Percentiles rank a stretch among this genome's conserved stretches.
phyloP scores from a whole-genome alignment of 192 early-diverging fungal species.

The Funneliformis mosseae region DNA sequence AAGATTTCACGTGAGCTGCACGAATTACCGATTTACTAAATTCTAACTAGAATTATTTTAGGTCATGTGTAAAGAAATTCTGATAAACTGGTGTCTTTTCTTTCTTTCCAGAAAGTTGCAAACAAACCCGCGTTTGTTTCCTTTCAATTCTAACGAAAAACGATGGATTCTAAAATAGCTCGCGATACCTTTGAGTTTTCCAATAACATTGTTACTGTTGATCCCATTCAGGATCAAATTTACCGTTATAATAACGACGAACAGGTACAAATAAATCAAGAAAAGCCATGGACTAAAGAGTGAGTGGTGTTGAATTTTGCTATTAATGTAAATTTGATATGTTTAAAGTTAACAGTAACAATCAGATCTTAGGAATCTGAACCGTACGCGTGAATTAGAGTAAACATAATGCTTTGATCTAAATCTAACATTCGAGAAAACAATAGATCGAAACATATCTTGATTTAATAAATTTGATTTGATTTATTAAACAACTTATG shows the following conservation, averaged over 20 bases:
- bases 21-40: too few species aligned
- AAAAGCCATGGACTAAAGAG: slow-evolving; percentile 86
- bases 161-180: slow-evolving; percentile 54
- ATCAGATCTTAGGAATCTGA: not conserved
- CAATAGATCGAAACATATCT: too few species aligned
- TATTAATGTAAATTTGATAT: slow-evolving; percentile 26
- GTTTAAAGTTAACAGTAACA: not conserved
- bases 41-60: too few species aligned
- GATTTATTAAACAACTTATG: too few species aligned
- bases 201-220: slow-evolving; percentile 76
- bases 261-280: slow-evolving; percentile 62
- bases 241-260: slow-evolving; percentile 78
- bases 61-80: too few species aligned
- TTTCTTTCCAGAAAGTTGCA: too few species aligned
- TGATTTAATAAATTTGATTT: not conserved
- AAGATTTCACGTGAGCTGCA: too few species aligned
- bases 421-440: too few species aligned
- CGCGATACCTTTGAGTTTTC: slow-evolving; percentile 64
- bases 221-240: slow-evolving; percentile 70
- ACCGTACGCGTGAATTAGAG: not conserved
- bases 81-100: too few species aligned
- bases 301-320: too few species aligned
- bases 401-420: not conserved
- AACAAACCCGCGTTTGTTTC: too few species aligned
- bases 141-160: not conserved